These are phyloP conservation scores for Vanrija pseudolonga DNA, from an alignment of 1,284 basidiomycete genomes.

Conservation along the genomic window DNA sequence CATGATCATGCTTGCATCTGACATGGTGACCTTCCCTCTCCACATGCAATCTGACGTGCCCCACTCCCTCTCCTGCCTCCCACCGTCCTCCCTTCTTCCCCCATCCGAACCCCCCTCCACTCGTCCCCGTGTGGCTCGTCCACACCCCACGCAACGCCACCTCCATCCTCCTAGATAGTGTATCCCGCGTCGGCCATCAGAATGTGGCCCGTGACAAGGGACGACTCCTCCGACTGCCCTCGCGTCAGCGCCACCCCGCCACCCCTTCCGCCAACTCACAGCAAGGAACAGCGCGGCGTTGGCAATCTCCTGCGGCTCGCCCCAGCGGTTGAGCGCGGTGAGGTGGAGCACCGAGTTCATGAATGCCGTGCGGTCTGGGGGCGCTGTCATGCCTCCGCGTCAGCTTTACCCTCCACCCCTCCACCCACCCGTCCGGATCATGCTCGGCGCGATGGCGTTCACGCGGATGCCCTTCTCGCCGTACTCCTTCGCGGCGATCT, in stretches of 20 bases:
- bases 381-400: constrained; percentile 4
- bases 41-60: too few species aligned
- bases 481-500: constrained; percentile 76
- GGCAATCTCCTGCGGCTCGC: constrained; percentile 1
- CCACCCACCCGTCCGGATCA: constrained; percentile 63
- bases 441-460: constrained; percentile 84
- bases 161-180: background rate
- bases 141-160: too few species aligned
- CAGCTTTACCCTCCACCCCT: too few species aligned
- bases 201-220: constrained; percentile 2
- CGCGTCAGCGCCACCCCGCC: background rate
- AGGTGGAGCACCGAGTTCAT: background rate
- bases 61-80: too few species aligned
- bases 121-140: too few species aligned
- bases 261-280: constrained; percentile 4
- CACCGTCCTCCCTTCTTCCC: too few species aligned
- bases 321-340: constrained; percentile 5
- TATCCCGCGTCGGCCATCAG: constrained; percentile 4
- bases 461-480: constrained; percentile 76
- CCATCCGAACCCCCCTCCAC: background rate
- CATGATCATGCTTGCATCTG: too few species aligned
- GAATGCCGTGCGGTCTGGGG: background rate
- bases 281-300: constrained; percentile 4
- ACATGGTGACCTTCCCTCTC: too few species aligned
- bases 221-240: constrained; percentile 3